Evolutionary conservation across 495 filamentous ascomycete species (phyloP), one percentile per base, ranked within the genome.

Genomic region (Hypoxylon cercidicola): DNA sequence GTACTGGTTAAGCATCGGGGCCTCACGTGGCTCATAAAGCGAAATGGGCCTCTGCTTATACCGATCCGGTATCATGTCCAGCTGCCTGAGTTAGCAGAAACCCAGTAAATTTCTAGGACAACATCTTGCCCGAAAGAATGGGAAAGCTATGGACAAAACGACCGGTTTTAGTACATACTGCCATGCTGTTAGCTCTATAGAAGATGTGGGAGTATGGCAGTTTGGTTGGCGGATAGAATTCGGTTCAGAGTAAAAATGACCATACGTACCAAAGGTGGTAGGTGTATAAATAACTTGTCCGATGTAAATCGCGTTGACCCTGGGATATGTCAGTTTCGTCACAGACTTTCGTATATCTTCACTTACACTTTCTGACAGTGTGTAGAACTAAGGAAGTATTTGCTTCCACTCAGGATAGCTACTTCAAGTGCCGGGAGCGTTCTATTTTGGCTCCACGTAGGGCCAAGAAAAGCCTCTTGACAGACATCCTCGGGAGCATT

Each of bases 1-100:
- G 68, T 92, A 92, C 66, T 92, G 89, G 69, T 92, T 92, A 9
- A 92, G 79, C 9, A 90, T 69, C 4, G 86, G 84, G 6, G 86
- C 87, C 57, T 85, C 81, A 12, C 83, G 74, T 13, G 89, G 89
- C 58, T 89, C 81, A 67, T 91, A 92, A 4, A 92, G 72, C 2
- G 87, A 86, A 52, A 91, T 90, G 4, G 87, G 86, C 60, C 84
- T 85, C 70, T 85, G 82, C 72, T 92, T 92, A 74, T 91, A 91
- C 39, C 85, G 85, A 71, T 92, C 89, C 2, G 89, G 88, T 50
- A 92, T 78, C 25, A 92, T 85, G 68, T 91, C 87, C 47, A 90
- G 80, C 65, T 68, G 15, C 18, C 46, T 1, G 40, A 3, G 49
- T 68, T 60, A 68, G 60, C n/a, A 55, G 34, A 37, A 10, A 37